phyloP scores from a whole-genome alignment of 805 yeast species.

The Metschnikowia chrysomelidarum region DNA sequence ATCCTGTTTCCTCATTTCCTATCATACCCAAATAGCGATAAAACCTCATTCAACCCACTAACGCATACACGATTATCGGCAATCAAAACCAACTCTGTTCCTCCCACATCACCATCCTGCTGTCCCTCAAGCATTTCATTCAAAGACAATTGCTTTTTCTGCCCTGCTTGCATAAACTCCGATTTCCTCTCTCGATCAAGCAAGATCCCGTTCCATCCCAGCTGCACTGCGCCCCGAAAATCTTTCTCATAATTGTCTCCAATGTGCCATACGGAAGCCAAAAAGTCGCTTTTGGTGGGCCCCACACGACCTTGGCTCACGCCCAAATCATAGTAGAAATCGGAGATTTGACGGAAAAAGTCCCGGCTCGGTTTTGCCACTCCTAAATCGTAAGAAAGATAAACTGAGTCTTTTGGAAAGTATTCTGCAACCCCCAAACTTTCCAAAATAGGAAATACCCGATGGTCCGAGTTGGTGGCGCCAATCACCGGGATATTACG shows the following conservation, averaged over 20 bases:
- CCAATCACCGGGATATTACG: slow-evolving; percentile 41
- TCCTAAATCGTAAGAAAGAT: slow-evolving; percentile 58
- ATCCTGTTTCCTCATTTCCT: neutral
- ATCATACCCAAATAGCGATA: slow-evolving; percentile 10
- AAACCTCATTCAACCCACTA: slow-evolving; percentile 13
- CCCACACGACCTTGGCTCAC: neutral
- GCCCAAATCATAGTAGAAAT: slow-evolving; percentile 4
- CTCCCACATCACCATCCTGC: slow-evolving; percentile 9
- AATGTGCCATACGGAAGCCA: slow-evolving; percentile 52
- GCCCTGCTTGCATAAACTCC: slow-evolving; percentile 17
- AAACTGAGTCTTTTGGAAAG: slow-evolving; percentile 39
- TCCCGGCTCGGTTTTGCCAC: slow-evolving; percentile 48
- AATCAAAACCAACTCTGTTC: slow-evolving; percentile 24
- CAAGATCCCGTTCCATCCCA: slow-evolving; percentile 64
- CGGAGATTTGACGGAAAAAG: slow-evolving; percentile 34
- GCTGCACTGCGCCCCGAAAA: slow-evolving; percentile 45
- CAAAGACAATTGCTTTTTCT: slow-evolving; percentile 5
- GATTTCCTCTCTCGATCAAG: slow-evolving; percentile 42
- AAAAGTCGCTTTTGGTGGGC: slow-evolving; percentile 9
- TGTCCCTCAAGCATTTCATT: slow-evolving; percentile 18
- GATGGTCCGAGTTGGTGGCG: slow-evolving; percentile 62
- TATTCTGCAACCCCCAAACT: slow-evolving; percentile 44
- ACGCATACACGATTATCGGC: slow-evolving; percentile 34
- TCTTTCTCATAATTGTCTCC: slow-evolving; percentile 65
- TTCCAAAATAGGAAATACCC: slow-evolving; percentile 45